phyloP scores from a whole-genome alignment of 169 alveolate genomes.

The Plasmodium relictum region DNA sequence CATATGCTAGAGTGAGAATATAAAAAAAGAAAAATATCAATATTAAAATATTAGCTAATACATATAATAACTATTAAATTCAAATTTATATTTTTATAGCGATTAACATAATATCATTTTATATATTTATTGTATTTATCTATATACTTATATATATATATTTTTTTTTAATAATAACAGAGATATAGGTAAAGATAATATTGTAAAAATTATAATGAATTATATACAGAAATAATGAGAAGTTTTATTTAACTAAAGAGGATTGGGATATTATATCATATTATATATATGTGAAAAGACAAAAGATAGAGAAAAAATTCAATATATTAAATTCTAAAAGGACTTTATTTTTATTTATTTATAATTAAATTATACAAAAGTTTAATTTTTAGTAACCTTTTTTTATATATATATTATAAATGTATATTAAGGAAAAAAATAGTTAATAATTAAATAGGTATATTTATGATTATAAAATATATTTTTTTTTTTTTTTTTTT shows the following conservation, averaged over 20 bases:
- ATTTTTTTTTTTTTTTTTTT: too few species aligned
- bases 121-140: neutral
- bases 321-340: neutral
- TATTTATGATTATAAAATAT: too few species aligned
- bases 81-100: neutral
- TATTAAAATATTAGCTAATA: too few species aligned
- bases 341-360: too few species aligned
- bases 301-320: neutral
- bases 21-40: neutral
- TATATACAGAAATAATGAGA: constrained; percentile 34
- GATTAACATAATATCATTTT: neutral
- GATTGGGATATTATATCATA: too few species aligned
- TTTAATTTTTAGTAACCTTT: too few species aligned
- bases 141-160: neutral
- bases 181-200: constrained; percentile 36
- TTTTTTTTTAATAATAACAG: constrained; percentile 23
- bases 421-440: too few species aligned
- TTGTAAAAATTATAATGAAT: constrained; percentile 48
- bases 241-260: too few species aligned
- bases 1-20: constrained; percentile 51
- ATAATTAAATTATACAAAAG: too few species aligned
- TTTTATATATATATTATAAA: too few species aligned
- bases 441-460: too few species aligned
- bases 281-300: neutral
- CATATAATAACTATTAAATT: neutral